Evolutionary conservation across 179 eudicot genomes (phyloP), one percentile per base, ranked within the genome.

Genomic region (Gypsophila paniculata): DNA sequence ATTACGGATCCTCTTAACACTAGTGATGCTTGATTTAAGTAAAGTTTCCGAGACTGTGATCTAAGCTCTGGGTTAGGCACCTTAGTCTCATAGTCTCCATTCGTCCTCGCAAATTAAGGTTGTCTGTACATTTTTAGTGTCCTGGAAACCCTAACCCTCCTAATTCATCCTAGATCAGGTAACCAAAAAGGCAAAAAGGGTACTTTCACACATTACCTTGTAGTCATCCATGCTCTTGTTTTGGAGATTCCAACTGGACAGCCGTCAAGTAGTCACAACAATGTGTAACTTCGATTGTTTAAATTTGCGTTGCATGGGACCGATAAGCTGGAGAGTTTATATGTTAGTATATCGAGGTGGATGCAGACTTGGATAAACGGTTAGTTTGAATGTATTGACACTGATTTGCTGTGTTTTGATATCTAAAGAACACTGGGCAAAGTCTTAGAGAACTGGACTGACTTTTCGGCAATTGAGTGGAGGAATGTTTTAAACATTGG

Each of bases 331-430:
- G 42, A 61, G 39, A 26, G 0, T 60, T 26, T 61, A 14, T 61
- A 13, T 29, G 44, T 44, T n/a, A 23, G 3, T 8, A 61, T 6
- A 21, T n/a, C 2, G 17, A n/a, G 19, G 21, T 29, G 17, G 66
- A 62, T 3, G 44, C n/a, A 10, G 8, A 10, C 12, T 44, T 44
- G 17, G 48, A 62, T 12, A 62, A 23, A 34, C 12, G 48, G 32
- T 62, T 26, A 32, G 22, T 62, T 34, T 8, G 62, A 9, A 9
- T 58, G 34, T 58, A 58, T 12, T 21, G 5, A 58, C 34, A 8
- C 34, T 58, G 62, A 58, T 58, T 58, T 58, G 62, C 34, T 1
- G 59, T 54, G 23, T 61, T 61, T 10, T 61, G 65, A 21, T 39
- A 39, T 64, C 15, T 39, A 38, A 42, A 11, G 14, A 64, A 64